Evolutionary conservation across 805 yeast genomes (phyloP), one percentile per base, ranked within the genome.

Genomic region (Ogataea paradorogensis): DNA sequence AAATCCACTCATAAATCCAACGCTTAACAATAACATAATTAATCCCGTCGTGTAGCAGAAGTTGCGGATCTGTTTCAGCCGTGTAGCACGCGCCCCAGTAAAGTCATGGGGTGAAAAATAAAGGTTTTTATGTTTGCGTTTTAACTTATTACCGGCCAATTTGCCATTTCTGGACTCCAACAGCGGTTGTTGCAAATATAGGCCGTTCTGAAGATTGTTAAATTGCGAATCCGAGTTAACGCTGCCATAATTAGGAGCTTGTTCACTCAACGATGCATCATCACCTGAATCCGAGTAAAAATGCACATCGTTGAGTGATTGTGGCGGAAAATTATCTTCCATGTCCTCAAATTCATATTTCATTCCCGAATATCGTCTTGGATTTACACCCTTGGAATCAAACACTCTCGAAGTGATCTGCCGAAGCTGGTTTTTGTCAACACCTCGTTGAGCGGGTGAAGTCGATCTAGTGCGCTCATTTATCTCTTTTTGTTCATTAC

Each of bases 1-100:
- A 55, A 90, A 86, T 0, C 98, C 98, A 53, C 82, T 70, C 5
- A 84, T 67, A 54, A 91, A 88, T 1, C 96, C 96, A 22, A 84
- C 59, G 1, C 80, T 66, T 9, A 86, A 61, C n/a, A 87, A 67
- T 10, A 73, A 58, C 11, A 76, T 48, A 2, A 76, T 70, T 26
- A 73, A 53, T 28, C 69, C 49, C 24, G 73, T 46, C 0, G 80
- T 71, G 46, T 74, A 75, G 35, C 66, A 62, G 36, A 63, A 59
- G 20, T 46, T 58, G 35, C 50, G 55, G 5, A 65, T 32, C 33
- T 63, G 67, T 30, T 43, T 47, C 30, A 59, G 42, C 26, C 64
- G 45, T n/a, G 50, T 47, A 1, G 53, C 57, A 24, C 62, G 50
- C 3, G 63, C 47, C 26, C 64, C 52, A 0, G 67, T 63, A 35